These are phyloP conservation scores for Camellia oleifera DNA, from an alignment of 179 eudicot genomes.

Conservation along the genomic window DNA sequence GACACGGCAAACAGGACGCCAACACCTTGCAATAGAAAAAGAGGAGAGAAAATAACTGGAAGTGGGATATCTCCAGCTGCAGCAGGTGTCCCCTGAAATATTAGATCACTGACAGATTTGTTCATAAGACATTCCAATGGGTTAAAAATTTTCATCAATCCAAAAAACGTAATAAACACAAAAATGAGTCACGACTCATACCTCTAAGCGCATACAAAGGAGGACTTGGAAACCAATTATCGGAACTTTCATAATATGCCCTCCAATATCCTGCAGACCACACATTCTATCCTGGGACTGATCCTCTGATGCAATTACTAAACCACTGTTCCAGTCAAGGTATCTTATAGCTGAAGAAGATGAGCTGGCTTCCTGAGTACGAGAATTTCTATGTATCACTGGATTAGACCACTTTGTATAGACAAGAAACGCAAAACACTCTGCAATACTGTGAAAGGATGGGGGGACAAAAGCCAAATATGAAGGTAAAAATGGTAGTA, in stretches of 20 bases:
- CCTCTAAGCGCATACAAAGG: slow-evolving; percentile 95
- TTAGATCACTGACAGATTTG: slow-evolving; percentile 17
- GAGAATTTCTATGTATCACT: slow-evolving; percentile 58
- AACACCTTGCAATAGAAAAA: slow-evolving; percentile 76
- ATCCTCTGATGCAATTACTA: slow-evolving; percentile 61
- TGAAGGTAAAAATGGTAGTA: background rate
- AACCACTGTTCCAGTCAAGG: slow-evolving; percentile 75
- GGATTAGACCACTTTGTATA: slow-evolving; percentile 98
- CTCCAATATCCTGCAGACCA: slow-evolving; percentile 80
- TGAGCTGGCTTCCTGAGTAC: slow-evolving; percentile 51
- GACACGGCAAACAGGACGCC: slow-evolving; percentile 69
- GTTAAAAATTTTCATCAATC: slow-evolving; percentile 2
- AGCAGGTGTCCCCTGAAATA: slow-evolving; percentile 78
- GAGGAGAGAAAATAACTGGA: slow-evolving; percentile 73
- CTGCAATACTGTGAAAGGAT: slow-evolving; percentile 65
- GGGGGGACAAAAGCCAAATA: slow-evolving; percentile 4
- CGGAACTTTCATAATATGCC: slow-evolving; percentile 89
- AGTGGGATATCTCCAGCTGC: slow-evolving; percentile 66
- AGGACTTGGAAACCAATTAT: slow-evolving; percentile 74
- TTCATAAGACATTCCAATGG: slow-evolving; percentile 5
- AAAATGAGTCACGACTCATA: slow-evolving; percentile 50
- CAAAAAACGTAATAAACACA: background rate
- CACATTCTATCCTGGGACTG: slow-evolving; percentile 54
- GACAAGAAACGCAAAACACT: slow-evolving; percentile 97
- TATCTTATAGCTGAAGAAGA: slow-evolving; percentile 62